Evolutionary conservation across 441 rosid species (phyloP).

Genomic region (Croton laevigatus): DNA sequence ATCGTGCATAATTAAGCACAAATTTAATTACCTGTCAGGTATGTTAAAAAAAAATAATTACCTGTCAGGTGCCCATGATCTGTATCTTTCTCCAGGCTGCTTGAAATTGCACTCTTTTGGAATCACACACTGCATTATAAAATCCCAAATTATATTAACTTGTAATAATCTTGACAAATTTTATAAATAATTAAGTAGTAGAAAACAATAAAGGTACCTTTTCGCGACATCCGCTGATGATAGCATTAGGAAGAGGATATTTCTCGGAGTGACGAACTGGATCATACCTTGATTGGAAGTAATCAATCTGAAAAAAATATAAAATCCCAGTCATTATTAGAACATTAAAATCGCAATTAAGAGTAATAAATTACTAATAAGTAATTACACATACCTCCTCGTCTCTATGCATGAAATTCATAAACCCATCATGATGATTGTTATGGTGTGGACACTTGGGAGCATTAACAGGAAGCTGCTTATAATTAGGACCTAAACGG

Average conservation of each 20-base stretch:
- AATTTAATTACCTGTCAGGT: slow-evolving; percentile 60
- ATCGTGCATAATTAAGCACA: neutral
- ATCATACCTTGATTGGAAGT: slow-evolving; percentile 90
- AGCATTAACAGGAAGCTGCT: slow-evolving; percentile 84
- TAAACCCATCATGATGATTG: slow-evolving; percentile 86
- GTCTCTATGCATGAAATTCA: slow-evolving; percentile 95
- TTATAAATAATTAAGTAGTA: no score
- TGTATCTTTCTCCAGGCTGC: slow-evolving; percentile 92
- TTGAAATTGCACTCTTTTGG: slow-evolving; percentile 90
- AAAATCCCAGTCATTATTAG: slow-evolving; percentile 18
- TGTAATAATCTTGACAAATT: no score
- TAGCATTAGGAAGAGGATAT: slow-evolving; percentile 49
- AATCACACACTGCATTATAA: slow-evolving; percentile 61
- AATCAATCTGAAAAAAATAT: slow-evolving; percentile 54
- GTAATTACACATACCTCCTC: slow-evolving; percentile 56
- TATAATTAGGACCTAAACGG: slow-evolving; percentile 98
- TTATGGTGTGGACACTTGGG: slow-evolving; percentile 93
- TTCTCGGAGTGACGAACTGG: slow-evolving; percentile 74
- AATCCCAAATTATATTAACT: neutral
- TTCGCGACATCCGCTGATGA: slow-evolving; percentile 73
- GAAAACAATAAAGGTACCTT: slow-evolving; percentile 40
- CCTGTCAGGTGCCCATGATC: slow-evolving; percentile 88
- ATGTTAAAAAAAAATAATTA: no score
- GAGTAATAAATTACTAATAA: no score
- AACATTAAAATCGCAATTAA: neutral